Base-by-base conservation (phyloP, 1,284 basidiomycete species). In the Irpex sp. region DNA sequence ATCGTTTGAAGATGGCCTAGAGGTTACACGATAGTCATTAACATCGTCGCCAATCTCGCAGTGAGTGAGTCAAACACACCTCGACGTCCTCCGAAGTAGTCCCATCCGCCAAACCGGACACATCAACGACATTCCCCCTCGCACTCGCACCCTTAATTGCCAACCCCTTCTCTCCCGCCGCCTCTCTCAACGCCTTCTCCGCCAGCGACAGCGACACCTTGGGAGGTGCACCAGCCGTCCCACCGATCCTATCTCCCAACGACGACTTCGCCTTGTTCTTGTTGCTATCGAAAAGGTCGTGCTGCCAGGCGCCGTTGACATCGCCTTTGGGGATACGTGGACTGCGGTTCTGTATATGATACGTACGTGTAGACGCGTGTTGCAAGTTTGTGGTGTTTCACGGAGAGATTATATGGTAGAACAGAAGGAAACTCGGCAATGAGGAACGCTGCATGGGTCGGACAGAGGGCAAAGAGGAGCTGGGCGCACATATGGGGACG, bases 41-140 rank as follows among this genome's bases (percentile, higher is more conserved):
- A 33, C 17, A 35, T 47, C 39, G 39, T 15, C 15, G 8, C 39
- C 39, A 43, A 8, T 11, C 8, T 15, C 39, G 8, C 39, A 43
- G 15, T 5, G 3, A 43, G 39, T 15, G 39, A 43, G 1, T n/a
- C 57, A 43, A n/a, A 73, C 81, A 62, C 60, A 86, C 86, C 70
- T 87, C 84, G 60, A 95, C 93, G 71, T 95, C 93, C 37, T 90
- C 92, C 21, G 90, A 81, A 2, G 90, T 93, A 33, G 93, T 95
- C 4, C 93, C 93, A 17, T 76, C 77, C 5, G 89, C 90, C 33
- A 95, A 76, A 5, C 90, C 90, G 7, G 85, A 80, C 13, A 95
- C 88, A 68, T 93, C 85, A 0, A 95, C 87, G 58, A 92, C 87
- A 64, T 90, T 91, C 9, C 85, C 85, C 21, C 77, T 75, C 17